Base-by-base conservation (phyloP, 2,329 filamentous ascomycete species). In the Cordyceps javanica region DNA sequence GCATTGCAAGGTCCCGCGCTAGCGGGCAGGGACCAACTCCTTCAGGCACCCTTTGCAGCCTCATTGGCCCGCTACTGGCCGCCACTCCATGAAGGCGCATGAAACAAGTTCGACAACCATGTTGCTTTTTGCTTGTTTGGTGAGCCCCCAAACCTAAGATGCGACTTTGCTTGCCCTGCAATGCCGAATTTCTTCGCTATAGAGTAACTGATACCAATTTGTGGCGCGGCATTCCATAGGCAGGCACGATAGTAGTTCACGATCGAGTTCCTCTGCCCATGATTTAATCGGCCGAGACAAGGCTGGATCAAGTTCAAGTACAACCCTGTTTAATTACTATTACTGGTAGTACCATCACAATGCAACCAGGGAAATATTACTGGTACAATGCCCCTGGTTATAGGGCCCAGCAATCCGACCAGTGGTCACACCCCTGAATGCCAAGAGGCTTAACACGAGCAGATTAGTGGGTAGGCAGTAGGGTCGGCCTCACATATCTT, bases 81-180 rank as follows among this genome's bases (percentile, higher is more conserved):
- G 44, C 34, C 32, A 38, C 39, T 44, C 34, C 16, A 42, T 23
- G 25, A 41, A 36, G 32, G 34, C 50, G 54, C 44, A 56, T 56
- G 54, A 56, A 56, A 49, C 54, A 50, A 56, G 45, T 41, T 56
- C 44, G 34, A 56, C 54, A 56, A 36, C 36, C 36, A 42, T 42
- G 38, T 42, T 48, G 34, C 44, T 49, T 41, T 56, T 32, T n/a
- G 34, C 45, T 26, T 45, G 51, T 11, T 28, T 11, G 10, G 21
- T 42, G 49, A 19, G 48, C 14, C 30, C n/a, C 21, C 23, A 45
- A 44, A 53, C 36, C 28, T 32, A 10, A 23, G 6, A 55, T 19
- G 23, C 23, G 7, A 25, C 9, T 28, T 21, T 9, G 14, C 14
- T 6, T 39, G 16, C 19, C 9, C n/a, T 23, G 19, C 10, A 11